These are phyloP conservation scores for Verticillium nonalfalfae DNA, from an alignment of 2,329 filamentous ascomycete species.

Conservation along the genomic window DNA sequence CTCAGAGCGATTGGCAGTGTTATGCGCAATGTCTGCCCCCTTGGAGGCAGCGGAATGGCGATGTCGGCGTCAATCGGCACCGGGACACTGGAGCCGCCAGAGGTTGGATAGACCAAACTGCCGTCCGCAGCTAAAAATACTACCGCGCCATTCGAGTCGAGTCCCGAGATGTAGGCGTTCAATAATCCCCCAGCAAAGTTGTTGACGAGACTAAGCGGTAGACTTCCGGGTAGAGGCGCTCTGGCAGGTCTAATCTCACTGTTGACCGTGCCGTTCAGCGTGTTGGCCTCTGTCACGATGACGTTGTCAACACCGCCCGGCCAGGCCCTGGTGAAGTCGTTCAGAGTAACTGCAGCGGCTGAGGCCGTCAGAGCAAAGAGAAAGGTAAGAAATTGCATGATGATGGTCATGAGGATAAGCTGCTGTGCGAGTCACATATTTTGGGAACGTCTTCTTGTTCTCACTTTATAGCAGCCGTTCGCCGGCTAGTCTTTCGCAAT, in stretches of 20 bases:
- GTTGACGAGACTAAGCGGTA: conserved; percentile 32
- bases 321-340: conserved; percentile 20
- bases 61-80: conserved; percentile 29
- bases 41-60: conserved; percentile 32
- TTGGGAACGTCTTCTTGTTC: neutral
- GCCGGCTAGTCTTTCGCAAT: neutral
- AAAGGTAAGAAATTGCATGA: conserved; percentile 7
- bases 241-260: neutral
- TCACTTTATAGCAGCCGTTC: neutral
- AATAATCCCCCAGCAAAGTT: conserved; percentile 30
- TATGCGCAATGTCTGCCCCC: conserved; percentile 29
- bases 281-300: conserved; percentile 28
- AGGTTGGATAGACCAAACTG: conserved; percentile 32
- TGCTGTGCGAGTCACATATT: neutral
- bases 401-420: neutral
- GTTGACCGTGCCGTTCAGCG: conserved; percentile 29
- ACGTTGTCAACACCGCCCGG: conserved; percentile 24
- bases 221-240: conserved; percentile 3
- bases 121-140: conserved; percentile 37
- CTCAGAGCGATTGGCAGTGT: conserved; percentile 31
- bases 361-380: conserved; percentile 2
- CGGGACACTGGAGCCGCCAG: conserved; percentile 25
- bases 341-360: conserved; percentile 5
- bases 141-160: conserved; percentile 29
- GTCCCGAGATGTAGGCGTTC: conserved; percentile 38